Percentiles rank a stretch among this genome's conserved stretches.
phyloP scores from a whole-genome alignment of 371 early-diverging fungal species.

The Mortierella sp. region DNA sequence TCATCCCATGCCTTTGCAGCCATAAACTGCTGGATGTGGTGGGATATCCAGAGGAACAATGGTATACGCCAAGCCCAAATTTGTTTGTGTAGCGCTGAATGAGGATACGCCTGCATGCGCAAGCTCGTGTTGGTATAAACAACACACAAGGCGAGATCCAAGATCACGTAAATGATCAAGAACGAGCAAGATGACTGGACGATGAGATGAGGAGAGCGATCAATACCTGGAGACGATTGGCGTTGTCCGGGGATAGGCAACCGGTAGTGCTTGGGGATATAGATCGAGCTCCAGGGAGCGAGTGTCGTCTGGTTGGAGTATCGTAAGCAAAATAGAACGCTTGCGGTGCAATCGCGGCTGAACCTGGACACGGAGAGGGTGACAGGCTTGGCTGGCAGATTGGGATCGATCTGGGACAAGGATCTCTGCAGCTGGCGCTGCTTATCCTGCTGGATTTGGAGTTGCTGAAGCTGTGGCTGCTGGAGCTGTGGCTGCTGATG shows the following conservation, averaged over 20 bases:
- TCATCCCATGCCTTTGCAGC: too few species aligned
- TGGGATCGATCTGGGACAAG: not conserved
- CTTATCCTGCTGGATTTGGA: slow-evolving; percentile 7
- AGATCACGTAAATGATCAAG: too few species aligned
- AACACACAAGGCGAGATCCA: not conserved
- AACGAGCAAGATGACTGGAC: not conserved
- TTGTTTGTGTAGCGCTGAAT: too few species aligned
- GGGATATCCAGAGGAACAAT: too few species aligned
- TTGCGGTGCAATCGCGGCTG: slow-evolving; percentile 36
- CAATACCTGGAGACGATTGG: slow-evolving; percentile 48
- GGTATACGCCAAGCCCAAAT: too few species aligned
- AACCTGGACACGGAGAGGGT: slow-evolving; percentile 26
- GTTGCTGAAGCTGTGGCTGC: slow-evolving; percentile 3
- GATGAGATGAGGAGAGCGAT: not conserved
- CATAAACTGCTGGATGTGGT: too few species aligned
- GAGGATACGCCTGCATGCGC: too few species aligned
- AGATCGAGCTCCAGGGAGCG: slow-evolving; percentile 52
- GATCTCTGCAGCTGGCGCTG: slow-evolving; percentile 3
- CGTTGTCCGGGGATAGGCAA: slow-evolving; percentile 43
- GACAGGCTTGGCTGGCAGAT: slow-evolving; percentile 5
- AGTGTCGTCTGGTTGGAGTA: slow-evolving; percentile 24
- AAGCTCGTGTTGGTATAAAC: too few species aligned
- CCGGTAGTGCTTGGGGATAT: slow-evolving; percentile 51
- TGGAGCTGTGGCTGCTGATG: slow-evolving; percentile 3
- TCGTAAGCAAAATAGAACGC: slow-evolving; percentile 27